A percentile compares a stretch with the other conserved stretches of the same genome.
phyloP scores from a whole-genome alignment of 2,329 filamentous ascomycete species.

The Hypoxylon sp. region DNA sequence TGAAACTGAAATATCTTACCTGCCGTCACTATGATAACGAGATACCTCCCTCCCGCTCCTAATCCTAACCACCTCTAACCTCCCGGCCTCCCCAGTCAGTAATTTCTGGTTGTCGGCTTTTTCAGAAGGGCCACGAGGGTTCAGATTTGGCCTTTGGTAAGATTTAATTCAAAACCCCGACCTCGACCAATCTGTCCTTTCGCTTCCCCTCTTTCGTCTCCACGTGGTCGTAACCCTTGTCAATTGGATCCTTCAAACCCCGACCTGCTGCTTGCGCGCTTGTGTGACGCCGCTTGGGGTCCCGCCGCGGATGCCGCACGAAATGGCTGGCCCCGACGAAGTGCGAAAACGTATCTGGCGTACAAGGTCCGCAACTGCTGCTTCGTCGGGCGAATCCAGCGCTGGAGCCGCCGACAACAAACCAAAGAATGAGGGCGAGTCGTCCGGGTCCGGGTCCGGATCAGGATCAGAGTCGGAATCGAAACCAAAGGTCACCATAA shows the following conservation, averaged over 20 bases:
- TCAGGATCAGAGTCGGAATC: slow-evolving; percentile 16
- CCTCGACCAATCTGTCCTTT: slow-evolving; percentile 34
- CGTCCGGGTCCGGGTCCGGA: slow-evolving; percentile 1
- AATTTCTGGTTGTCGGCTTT: neutral
- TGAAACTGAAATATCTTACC: slow-evolving; percentile 31
- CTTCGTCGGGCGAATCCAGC: slow-evolving; percentile 16
- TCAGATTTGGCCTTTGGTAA: slow-evolving; percentile 10
- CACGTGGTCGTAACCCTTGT: slow-evolving; percentile 44
- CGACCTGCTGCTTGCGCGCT: slow-evolving; percentile 20
- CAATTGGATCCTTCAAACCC: slow-evolving; percentile 37
- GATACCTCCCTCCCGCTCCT: slow-evolving; percentile 21
- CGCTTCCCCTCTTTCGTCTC: slow-evolving; percentile 29
- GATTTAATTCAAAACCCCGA: slow-evolving; percentile 29
- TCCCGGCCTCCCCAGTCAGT: slow-evolving; percentile 2
- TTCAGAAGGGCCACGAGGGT: slow-evolving; percentile 2
- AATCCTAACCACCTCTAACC: slow-evolving; percentile 12
- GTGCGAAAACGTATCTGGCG: slow-evolving; percentile 24
- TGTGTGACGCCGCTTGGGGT: slow-evolving; percentile 33
- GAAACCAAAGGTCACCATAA: slow-evolving; percentile 37
- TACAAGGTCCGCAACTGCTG: slow-evolving; percentile 8
- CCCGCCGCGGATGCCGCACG: slow-evolving; percentile 29
- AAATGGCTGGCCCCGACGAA: slow-evolving; percentile 32
- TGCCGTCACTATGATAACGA: slow-evolving; percentile 38
- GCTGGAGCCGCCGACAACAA: slow-evolving; percentile 6
- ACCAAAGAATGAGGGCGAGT: slow-evolving; percentile 1